phyloP scores from a whole-genome alignment of 1,284 basidiomycete genomes.

The Phylloboletellus chloephorus region DNA sequence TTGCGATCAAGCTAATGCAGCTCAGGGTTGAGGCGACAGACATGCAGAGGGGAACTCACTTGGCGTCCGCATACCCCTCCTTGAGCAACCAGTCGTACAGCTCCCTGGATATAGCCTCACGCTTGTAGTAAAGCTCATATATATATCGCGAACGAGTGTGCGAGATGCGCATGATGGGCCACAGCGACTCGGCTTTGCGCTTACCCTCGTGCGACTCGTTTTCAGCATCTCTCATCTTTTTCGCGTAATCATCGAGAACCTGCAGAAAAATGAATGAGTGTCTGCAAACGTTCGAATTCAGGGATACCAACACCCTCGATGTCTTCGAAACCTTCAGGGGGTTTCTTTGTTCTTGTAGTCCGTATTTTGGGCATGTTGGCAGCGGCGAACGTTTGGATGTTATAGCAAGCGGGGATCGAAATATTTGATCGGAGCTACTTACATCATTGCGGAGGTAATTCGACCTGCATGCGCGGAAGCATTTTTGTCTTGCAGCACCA shows the following conservation, averaged over 20 bases:
- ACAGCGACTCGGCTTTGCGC: slow-evolving; percentile 93
- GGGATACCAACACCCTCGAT: slow-evolving; percentile 64
- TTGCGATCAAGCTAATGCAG: slow-evolving; percentile 80
- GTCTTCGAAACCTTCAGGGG: slow-evolving; percentile 97
- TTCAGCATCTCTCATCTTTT: slow-evolving; percentile 97
- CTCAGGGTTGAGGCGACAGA: slow-evolving; percentile 9
- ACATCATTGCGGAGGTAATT: no score
- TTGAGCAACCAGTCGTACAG: slow-evolving; percentile 98
- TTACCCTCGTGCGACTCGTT: slow-evolving; percentile 98
- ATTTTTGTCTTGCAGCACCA: no score
- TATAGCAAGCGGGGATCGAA: no score
- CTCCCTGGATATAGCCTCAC: slow-evolving; percentile 90
- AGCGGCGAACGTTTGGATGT: no score
- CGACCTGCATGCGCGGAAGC: no score
- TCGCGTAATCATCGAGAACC: slow-evolving; percentile 91
- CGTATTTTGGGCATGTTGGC: slow-evolving; percentile 92
- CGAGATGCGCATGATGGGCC: slow-evolving; percentile 98
- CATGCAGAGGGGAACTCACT: slow-evolving; percentile 57
- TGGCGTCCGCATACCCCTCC: slow-evolving; percentile 95
- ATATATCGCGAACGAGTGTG: slow-evolving; percentile 96
- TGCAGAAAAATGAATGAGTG: slow-evolving; percentile 35
- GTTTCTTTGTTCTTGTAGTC: slow-evolving; percentile 90
- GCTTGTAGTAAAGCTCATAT: slow-evolving; percentile 98
- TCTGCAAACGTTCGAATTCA: neutral
- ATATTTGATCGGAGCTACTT: no score